Evolutionary conservation across 352 stramenopile species (phyloP).

Genomic region (Phytopythium montanum): DNA sequence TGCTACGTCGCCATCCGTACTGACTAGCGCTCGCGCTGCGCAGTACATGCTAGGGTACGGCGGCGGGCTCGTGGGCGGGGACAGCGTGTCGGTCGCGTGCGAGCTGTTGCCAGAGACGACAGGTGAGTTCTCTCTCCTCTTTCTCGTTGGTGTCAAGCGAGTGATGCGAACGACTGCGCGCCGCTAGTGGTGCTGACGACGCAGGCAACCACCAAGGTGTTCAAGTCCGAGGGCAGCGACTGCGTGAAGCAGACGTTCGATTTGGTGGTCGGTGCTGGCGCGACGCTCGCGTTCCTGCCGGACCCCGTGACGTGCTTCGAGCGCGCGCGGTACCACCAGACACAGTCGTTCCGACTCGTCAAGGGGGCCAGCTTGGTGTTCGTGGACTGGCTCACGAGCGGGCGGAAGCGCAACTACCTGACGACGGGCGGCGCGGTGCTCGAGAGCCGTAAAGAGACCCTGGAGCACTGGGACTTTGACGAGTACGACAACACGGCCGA

Average conservation of each 20-base stretch:
- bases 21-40: not conserved
- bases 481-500: slow-evolving; percentile 69
- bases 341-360: slow-evolving; percentile 54
- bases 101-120: slow-evolving; percentile 33
- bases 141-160: not conserved
- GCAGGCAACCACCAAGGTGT: slow-evolving; percentile 87
- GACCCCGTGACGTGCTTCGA: slow-evolving; percentile 84
- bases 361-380: slow-evolving; percentile 61
- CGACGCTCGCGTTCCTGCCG: slow-evolving; percentile 71
- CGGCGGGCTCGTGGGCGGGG: slow-evolving; percentile 73
- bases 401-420: slow-evolving; percentile 78
- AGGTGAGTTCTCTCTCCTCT: slow-evolving; percentile 23
- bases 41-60: slow-evolving; percentile 86
- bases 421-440: slow-evolving; percentile 50
- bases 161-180: slow-evolving; percentile 5
- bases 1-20: not conserved
- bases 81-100: slow-evolving; percentile 66
- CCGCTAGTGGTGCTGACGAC: slow-evolving; percentile 63
- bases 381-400: slow-evolving; percentile 83
- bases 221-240: slow-evolving; percentile 51
- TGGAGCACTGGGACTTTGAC: slow-evolving; percentile 79
- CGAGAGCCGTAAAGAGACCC: slow-evolving; percentile 56
- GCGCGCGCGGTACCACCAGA: slow-evolving; percentile 60
- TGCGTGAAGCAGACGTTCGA: slow-evolving; percentile 53
- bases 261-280: slow-evolving; percentile 40